Percentiles rank a stretch among this genome's conserved stretches.
phyloP scores from a whole-genome alignment of 1,139 yeast genomes.

The Geotrichum reessii region DNA sequence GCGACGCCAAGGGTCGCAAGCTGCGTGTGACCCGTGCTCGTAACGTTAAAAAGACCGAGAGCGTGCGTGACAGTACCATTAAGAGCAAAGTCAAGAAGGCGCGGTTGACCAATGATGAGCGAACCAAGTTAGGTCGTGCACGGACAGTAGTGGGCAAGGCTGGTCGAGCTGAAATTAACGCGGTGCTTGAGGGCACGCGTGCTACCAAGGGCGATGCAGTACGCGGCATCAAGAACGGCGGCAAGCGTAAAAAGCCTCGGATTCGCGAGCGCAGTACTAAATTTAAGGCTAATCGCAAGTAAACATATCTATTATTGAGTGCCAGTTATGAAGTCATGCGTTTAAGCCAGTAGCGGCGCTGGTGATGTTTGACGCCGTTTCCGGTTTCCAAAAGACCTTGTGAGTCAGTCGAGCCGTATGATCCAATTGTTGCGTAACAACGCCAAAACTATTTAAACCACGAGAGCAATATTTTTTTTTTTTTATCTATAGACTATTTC shows the following conservation, averaged over 20 bases:
- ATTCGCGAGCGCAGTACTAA: slow-evolving; percentile 60
- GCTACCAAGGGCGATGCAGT: slow-evolving; percentile 63
- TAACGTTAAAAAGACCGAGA: slow-evolving; percentile 43
- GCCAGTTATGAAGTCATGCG: neutral
- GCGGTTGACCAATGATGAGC: slow-evolving; percentile 42
- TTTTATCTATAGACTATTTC: neutral
- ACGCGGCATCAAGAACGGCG: slow-evolving; percentile 23
- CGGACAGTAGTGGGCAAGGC: slow-evolving; percentile 69
- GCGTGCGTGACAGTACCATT: slow-evolving; percentile 23
- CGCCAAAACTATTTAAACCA: neutral
- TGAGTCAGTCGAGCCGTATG: neutral
- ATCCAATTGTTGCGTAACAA: neutral
- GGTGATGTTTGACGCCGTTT: neutral
- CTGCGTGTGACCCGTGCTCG: slow-evolving; percentile 78
- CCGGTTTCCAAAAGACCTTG: neutral
- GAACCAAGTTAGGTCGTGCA: slow-evolving; percentile 76
- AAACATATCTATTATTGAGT: neutral
- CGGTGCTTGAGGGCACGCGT: slow-evolving; percentile 72
- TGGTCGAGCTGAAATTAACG: slow-evolving; percentile 59
- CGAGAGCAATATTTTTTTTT: neutral
- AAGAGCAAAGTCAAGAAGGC: slow-evolving; percentile 14
- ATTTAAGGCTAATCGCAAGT: slow-evolving; percentile 38
- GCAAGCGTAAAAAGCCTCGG: slow-evolving; percentile 50
- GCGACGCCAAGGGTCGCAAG: slow-evolving; percentile 48
- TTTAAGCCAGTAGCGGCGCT: neutral